These are phyloP conservation scores for Pythium sp. DNA, from an alignment of 352 stramenopile species.

Conservation along the genomic window DNA sequence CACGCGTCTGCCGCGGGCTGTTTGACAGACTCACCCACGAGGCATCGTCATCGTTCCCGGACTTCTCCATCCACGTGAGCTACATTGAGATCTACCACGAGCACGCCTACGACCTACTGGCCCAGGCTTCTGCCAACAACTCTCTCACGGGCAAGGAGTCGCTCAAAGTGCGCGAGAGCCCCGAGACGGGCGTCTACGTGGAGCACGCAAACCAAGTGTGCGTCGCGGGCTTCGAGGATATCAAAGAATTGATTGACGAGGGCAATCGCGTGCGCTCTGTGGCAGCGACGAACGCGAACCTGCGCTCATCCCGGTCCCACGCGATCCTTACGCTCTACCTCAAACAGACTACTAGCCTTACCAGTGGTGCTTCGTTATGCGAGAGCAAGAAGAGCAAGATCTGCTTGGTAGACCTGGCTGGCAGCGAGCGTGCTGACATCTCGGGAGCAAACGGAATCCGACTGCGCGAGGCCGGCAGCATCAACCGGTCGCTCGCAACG, in stretches of 20 bases:
- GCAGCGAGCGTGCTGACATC: conserved; percentile 60
- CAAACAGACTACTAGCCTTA: conserved; percentile 22
- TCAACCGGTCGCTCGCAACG: conserved; percentile 84
- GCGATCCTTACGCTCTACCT: conserved; percentile 64
- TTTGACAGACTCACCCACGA: conserved; percentile 48
- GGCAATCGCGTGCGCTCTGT: conserved; percentile 59
- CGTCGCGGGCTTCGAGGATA: conserved; percentile 48
- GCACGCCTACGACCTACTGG: conserved; percentile 66
- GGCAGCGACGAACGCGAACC: conserved; percentile 41
- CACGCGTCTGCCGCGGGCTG: conserved; percentile 56
- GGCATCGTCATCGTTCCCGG: conserved; percentile 4
- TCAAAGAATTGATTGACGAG: conserved; percentile 58
- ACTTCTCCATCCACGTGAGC: conserved; percentile 52
- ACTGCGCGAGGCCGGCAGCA: conserved; percentile 69
- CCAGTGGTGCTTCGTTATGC: not conserved
- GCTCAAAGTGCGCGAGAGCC: conserved; percentile 74
- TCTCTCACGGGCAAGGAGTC: conserved; percentile 33
- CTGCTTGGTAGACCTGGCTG: conserved; percentile 70
- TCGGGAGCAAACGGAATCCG: conserved; percentile 40
- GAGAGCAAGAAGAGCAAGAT: conserved; percentile 55
- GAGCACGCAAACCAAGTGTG: conserved; percentile 49
- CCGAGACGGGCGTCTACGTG: conserved; percentile 62
- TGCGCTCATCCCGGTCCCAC: conserved; percentile 56
- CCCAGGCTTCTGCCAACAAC: conserved; percentile 9
- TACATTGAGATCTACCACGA: conserved; percentile 86